Conservation (phyloP, 2,329 filamentous ascomycete species). For the Colletotrichum orbiculare region DNA sequence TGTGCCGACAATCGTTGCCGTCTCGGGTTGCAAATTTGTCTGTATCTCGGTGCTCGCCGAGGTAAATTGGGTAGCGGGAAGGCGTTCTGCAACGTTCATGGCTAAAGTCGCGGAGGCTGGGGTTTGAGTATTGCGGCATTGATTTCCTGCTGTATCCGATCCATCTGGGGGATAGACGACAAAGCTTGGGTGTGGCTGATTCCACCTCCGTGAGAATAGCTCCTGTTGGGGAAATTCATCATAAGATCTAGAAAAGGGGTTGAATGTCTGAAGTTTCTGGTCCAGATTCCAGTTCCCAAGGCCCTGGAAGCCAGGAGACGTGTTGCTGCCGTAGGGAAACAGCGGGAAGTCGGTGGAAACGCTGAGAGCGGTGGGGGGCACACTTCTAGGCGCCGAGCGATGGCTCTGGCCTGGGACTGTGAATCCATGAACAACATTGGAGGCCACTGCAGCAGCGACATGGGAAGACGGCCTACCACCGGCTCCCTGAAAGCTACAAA, state of each 20-base stretch:
- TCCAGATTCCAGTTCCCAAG: no score
- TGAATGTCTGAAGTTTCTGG: no score
- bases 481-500: conserved; percentile 1
- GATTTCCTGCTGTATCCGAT: neutral
- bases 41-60: no score
- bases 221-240: neutral
- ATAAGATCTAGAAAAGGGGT: no score
- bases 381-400: no score
- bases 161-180: conserved; percentile 19
- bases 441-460: neutral
- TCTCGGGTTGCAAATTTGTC: no score
- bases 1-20: no score
- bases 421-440: neutral
- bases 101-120: neutral
- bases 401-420: neutral
- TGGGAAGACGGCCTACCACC: neutral
- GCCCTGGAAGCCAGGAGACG: no score
- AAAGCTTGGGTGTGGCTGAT: conserved; percentile 8
- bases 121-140: neutral
- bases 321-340: neutral
- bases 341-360: neutral
- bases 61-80: neutral
- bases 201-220: neutral
- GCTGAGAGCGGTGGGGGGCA: no score
- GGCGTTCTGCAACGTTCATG: conserved; percentile 18